Percentiles rank a stretch among this genome's conserved stretches.
These are phyloP conservation scores for Jacaranda mimosifolia DNA, from an alignment of 257 asterid species.

Conservation along the genomic window DNA sequence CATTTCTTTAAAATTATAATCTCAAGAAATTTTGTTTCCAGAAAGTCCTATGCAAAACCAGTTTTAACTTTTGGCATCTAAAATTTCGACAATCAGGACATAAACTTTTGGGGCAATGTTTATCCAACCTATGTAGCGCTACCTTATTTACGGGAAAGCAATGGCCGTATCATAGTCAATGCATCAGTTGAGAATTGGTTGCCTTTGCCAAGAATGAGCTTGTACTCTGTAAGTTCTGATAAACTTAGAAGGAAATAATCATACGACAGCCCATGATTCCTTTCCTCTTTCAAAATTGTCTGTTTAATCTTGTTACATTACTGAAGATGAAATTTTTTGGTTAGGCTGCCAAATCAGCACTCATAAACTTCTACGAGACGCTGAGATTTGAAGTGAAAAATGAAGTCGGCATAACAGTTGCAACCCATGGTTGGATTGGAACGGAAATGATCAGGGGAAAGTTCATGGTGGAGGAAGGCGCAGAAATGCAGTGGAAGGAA, in stretches of 20 bases:
- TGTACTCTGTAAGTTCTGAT: conserved; percentile 72
- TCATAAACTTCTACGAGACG: conserved; percentile 84
- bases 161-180: conserved; percentile 80
- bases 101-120: conserved; percentile 96
- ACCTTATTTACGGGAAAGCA: conserved; percentile 74
- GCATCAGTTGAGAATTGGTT: conserved; percentile 93
- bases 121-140: conserved; percentile 91
- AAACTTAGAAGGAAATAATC: not conserved
- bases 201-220: conserved; percentile 96
- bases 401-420: conserved; percentile 82
- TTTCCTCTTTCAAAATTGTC: not conserved
- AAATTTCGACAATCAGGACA: conserved; percentile 60
- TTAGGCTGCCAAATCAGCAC: conserved; percentile 90
- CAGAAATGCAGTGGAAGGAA: conserved; percentile 98
- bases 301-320: not conserved
- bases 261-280: too few relatives aligned
- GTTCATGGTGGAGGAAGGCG: conserved; percentile 91
- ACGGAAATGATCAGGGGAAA: conserved; percentile 78
- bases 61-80: not conserved
- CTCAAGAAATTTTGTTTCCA: not conserved
- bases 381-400: conserved; percentile 77
- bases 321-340: not conserved
- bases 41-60: not conserved
- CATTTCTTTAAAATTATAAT: not conserved
- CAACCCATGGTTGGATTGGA: conserved; percentile 94